These are phyloP conservation scores for Penicillium pancosmium DNA, from an alignment of 495 filamentous ascomycete species.

Conservation along the genomic window DNA sequence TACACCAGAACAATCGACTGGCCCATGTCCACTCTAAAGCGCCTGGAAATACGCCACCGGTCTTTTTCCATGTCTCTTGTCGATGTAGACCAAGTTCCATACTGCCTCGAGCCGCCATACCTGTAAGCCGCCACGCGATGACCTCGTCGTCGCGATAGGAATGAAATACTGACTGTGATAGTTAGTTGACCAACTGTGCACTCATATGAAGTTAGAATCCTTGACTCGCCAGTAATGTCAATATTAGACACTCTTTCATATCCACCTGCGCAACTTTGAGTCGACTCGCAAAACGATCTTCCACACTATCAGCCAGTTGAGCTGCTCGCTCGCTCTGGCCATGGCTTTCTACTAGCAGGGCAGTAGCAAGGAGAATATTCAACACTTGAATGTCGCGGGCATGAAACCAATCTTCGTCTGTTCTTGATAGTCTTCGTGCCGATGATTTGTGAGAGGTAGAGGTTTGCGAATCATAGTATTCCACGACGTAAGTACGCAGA, in stretches of 20 bases:
- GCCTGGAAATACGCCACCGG: slow-evolving; percentile 55
- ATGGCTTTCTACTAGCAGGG: slow-evolving; percentile 68
- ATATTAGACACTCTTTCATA: slow-evolving; percentile 67
- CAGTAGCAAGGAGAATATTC: slow-evolving; percentile 76
- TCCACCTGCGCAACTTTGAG: slow-evolving; percentile 66
- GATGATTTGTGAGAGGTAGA: slow-evolving; percentile 44
- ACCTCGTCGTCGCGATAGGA: slow-evolving; percentile 82
- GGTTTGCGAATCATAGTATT: slow-evolving; percentile 41
- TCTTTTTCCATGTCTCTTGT: slow-evolving; percentile 67
- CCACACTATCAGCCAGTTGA: slow-evolving; percentile 70
- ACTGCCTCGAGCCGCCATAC: slow-evolving; percentile 70
- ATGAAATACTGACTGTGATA: slow-evolving; percentile 71
- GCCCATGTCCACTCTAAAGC: slow-evolving; percentile 63
- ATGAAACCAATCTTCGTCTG: slow-evolving; percentile 56
- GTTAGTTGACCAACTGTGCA: neutral
- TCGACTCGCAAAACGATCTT: slow-evolving; percentile 64
- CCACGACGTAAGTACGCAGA: slow-evolving; percentile 47
- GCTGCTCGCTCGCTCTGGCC: slow-evolving; percentile 74
- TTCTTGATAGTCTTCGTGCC: slow-evolving; percentile 55
- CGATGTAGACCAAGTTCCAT: slow-evolving; percentile 80
- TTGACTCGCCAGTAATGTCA: slow-evolving; percentile 64
- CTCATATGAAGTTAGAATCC: neutral
- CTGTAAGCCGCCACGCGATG: slow-evolving; percentile 75
- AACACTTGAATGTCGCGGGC: slow-evolving; percentile 71
- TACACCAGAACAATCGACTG: slow-evolving; percentile 77